Evolutionary conservation across 257 asterid species (phyloP), one percentile per base, ranked within the genome.

Genomic region (Lycium barbarum): DNA sequence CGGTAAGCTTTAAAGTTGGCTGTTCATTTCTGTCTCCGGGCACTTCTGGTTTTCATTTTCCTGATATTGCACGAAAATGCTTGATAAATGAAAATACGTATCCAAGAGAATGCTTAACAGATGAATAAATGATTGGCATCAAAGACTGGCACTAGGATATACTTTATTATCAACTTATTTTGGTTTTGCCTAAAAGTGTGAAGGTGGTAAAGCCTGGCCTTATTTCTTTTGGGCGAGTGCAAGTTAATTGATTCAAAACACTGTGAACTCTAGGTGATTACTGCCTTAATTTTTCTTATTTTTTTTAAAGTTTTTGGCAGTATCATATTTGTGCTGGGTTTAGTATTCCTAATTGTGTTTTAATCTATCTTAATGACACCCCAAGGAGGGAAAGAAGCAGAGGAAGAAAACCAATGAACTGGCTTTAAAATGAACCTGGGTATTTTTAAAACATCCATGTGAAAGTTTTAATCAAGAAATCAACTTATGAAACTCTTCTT

Each of bases 1-100:
- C 81, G 95, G 98, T 95, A 88, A 88, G 94, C 80, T 87, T 84
- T 72, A 61, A 80, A 54, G 65, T 61, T 36, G 83, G n/a, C 47
- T 45, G 33, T 45, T 74, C 14, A 38, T 71, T 70, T 22, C 38
- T 82, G 35, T 51, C 7, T 82, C 14, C 61, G 3, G 15, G 67
- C 20, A 22, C 22, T 67, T 35, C 36, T 63, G 12, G 18, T 40
- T 84, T 49, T 22, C 63, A 51, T 22, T 76, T 76, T 14, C 43
- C 13, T 76, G 82, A 33, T 7, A 6, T 51, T 76, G 79, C 68
- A 61, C 45, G 43, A 62, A 10, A 59, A 45, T 59, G 6, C 2
- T 45, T 45, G 70, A 78, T 84, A 55, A 15, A 57, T 84, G 45
- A 71, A 70, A 71, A 45, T 73, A 66, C 63, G 53, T 7, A 47